Evolutionary conservation across 208 protist species (phyloP), one percentile per base, ranked within the genome.

Genomic region (Leishmania tropica): DNA sequence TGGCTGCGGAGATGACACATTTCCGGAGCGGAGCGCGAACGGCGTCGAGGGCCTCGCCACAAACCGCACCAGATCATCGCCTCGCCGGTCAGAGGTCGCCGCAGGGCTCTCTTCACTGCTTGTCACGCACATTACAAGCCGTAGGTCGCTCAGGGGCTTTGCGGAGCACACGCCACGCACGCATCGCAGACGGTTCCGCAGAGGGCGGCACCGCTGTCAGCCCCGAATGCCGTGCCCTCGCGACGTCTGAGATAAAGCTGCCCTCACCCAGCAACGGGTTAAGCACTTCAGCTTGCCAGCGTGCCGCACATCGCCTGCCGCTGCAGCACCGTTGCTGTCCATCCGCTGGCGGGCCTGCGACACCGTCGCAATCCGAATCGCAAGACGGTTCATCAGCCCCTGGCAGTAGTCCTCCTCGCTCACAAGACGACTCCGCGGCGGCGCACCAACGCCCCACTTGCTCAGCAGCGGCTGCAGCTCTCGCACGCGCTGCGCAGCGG

Each of bases 291-390:
- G 31, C 31, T 31, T n/a, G n/a, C n/a, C 74, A 3, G 81, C 6
- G 40, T 58, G 31, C 64, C 1, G 82, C 47, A n/a, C 40, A 28
- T 40, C 65, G 31, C n/a, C n/a, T n/a, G n/a, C n/a, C n/a, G n/a
- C n/a, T n/a, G 81, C 74, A 3, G 81, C 73, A 31, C 40, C 35
- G 45, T 87, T 78, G 64, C 40, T 80, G 84, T 19, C 5, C 65
- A 71, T n/a, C n/a, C n/a, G n/a, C n/a, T n/a, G n/a, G 35, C 65
- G 65, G 5, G 65, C 37, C 65, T 71, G 65, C 65, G 35, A 47
- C 65, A 71, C 65, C 10, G 65, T 71, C 37, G 65, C 37, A 45
- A 71, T 71, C 37, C 65, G 65, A 21, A 45, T 0, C 31, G 65
- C 65, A 5, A 71, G 65, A 7, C 65, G 65, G 65, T 45, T 71